Percentiles rank a stretch among this genome's conserved stretches.
Evolutionary conservation across 2,329 filamentous ascomycete species (phyloP).

Genomic region (Penicillium sp.): DNA sequence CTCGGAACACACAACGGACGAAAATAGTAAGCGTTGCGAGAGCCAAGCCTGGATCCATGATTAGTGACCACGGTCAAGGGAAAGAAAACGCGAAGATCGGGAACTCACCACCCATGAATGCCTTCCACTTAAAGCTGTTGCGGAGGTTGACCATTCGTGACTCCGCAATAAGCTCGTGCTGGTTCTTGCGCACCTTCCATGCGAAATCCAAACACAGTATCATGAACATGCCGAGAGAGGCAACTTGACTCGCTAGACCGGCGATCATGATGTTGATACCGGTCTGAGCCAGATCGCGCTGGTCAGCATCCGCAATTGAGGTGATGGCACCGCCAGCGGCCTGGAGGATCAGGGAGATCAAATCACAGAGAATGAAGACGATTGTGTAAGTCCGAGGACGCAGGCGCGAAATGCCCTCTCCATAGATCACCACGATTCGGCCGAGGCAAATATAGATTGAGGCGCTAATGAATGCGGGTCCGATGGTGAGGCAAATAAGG

Average conservation of each 20-base stretch:
- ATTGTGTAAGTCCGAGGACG: constrained; percentile 34
- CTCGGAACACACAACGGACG: constrained; percentile 50
- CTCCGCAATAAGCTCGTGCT: not conserved
- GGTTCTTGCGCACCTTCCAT: not conserved
- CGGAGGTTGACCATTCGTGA: not conserved
- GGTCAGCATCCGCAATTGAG: constrained; percentile 40
- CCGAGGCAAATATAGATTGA: constrained; percentile 1
- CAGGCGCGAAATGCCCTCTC: constrained; percentile 30
- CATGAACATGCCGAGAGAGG: constrained; percentile 56
- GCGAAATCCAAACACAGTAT: not conserved
- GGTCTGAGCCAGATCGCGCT: constrained; percentile 26
- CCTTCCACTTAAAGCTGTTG: not conserved
- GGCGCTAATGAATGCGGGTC: not conserved
- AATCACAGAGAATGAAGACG: constrained; percentile 62
- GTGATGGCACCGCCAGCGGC: constrained; percentile 59
- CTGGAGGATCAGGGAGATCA: constrained; percentile 61
- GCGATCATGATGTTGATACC: constrained; percentile 67
- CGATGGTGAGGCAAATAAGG: not conserved
- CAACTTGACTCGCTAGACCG: constrained; percentile 61
- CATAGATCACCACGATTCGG: not conserved
- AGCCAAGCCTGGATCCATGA: not conserved
- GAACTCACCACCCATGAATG: not conserved
- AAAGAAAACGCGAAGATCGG: not conserved
- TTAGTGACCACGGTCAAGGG: not conserved
- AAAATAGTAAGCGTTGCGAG: constrained; percentile 35